Evolutionary conservation across 345 rosid species (phyloP).

Genomic region (Sisymbrium altissimum): DNA sequence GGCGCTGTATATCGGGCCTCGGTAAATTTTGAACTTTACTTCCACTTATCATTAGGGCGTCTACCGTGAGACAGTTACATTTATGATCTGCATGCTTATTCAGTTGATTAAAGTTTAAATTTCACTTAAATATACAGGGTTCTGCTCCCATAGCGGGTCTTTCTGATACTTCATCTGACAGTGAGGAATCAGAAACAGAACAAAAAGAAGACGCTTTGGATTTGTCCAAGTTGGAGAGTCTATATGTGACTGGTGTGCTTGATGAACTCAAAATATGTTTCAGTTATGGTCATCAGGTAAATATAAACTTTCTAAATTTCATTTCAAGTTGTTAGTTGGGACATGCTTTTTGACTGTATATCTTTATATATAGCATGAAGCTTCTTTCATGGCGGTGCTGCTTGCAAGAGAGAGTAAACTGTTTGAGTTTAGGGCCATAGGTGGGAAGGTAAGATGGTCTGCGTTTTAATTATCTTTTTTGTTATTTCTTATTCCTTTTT

Average conservation of each 20-base stretch:
- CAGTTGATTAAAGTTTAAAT: constrained; percentile 3
- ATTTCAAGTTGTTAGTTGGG: constrained; percentile 17
- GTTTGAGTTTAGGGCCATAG: constrained; percentile 86
- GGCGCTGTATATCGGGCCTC: constrained; percentile 88
- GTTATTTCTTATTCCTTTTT: constrained; percentile 24
- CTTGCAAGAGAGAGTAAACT: constrained; percentile 69
- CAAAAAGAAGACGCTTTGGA: constrained; percentile 41
- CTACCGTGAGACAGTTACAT: background rate
- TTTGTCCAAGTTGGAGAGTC: constrained; percentile 48
- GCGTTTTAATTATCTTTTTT: constrained; percentile 2
- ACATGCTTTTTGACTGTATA: constrained; percentile 35
- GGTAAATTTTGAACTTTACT: constrained; percentile 40
- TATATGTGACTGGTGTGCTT: constrained; percentile 81
- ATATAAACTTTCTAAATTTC: constrained; percentile 13
- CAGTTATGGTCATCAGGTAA: constrained; percentile 67
- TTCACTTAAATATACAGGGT: constrained; percentile 44
- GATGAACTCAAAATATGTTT: constrained; percentile 85
- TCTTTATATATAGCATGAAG: constrained; percentile 47
- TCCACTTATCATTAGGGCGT: constrained; percentile 5
- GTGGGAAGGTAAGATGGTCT: constrained; percentile 73
- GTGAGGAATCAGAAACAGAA: constrained; percentile 68
- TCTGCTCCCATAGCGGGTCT: constrained; percentile 79
- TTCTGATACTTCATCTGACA: constrained; percentile 85
- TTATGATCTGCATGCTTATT: background rate
- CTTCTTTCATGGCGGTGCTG: constrained; percentile 63